A percentile compares a stretch with the other conserved stretches of the same genome.
Evolutionary conservation across 1,284 basidiomycete genomes (phyloP).

Genomic region (Sporisorium sorghi): DNA sequence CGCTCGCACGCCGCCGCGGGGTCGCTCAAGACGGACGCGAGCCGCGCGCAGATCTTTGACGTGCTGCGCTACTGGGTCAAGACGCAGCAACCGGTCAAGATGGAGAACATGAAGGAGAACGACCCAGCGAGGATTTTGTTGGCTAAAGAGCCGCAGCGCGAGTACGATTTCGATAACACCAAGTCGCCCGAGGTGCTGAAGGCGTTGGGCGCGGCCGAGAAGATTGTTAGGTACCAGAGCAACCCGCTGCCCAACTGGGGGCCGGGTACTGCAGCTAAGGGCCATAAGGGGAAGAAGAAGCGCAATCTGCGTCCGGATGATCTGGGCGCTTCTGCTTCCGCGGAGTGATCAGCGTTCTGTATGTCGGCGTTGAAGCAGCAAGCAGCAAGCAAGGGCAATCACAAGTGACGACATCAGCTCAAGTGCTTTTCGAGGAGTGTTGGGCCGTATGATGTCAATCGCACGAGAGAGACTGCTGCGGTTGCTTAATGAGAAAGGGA

Average conservation of each 20-base stretch:
- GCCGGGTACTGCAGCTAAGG: conserved; percentile 72
- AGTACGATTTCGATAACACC: conserved; percentile 47
- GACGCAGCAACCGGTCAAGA: conserved; percentile 78
- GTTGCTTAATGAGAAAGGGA: no score
- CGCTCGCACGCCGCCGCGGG: conserved; percentile 89
- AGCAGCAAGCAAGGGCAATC: not conserved
- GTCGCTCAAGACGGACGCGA: conserved; percentile 89
- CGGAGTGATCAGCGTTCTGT: not conserved
- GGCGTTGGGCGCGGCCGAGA: conserved; percentile 35
- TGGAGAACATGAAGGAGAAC: conserved; percentile 73
- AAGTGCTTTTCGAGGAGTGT: not conserved
- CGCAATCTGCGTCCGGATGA: conserved; percentile 47
- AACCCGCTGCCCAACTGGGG: conserved; percentile 95
- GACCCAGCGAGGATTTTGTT: conserved; percentile 79
- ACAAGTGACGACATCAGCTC: not conserved
- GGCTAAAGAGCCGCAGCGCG: conserved; percentile 71
- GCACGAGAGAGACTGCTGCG: not conserved
- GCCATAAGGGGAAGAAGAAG: conserved; percentile 56
- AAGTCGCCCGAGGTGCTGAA: conserved; percentile 36
- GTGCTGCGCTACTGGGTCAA: conserved; percentile 83
- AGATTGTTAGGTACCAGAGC: conserved; percentile 80
- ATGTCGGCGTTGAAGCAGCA: not conserved
- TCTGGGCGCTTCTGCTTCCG: conserved; percentile 6
- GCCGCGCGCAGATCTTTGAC: conserved; percentile 80
- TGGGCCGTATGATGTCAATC: no score